phyloP scores from a whole-genome alignment of 352 stramenopile genomes.

The Phytophthora tubulina region DNA sequence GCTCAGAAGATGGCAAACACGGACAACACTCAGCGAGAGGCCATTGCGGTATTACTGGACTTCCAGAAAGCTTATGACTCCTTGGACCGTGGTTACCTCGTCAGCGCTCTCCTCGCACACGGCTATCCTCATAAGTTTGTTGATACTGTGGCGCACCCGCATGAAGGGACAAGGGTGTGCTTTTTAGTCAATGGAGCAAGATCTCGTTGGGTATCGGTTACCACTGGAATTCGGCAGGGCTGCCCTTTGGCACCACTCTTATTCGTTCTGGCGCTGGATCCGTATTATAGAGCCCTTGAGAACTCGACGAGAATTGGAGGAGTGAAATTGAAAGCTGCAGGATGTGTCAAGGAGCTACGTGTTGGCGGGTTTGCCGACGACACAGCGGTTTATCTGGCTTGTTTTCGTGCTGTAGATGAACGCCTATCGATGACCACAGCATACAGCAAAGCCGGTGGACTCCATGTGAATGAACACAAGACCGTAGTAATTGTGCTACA shows the following conservation, averaged over 20 bases:
- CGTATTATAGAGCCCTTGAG: not conserved
- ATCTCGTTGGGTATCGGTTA: not conserved
- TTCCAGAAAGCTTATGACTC: conserved; percentile 21
- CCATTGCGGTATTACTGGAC: not conserved
- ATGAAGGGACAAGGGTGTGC: not conserved
- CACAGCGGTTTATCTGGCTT: not conserved
- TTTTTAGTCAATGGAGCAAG: conserved; percentile 3
- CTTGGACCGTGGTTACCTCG: not conserved
- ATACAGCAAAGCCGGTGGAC: too few relatives aligned
- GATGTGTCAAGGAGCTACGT: not conserved
- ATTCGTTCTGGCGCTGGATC: not conserved
- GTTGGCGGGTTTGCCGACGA: conserved; percentile 6
- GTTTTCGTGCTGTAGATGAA: too few relatives aligned
- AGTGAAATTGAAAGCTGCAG: not conserved
- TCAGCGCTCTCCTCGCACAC: not conserved
- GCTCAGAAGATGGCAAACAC: not conserved
- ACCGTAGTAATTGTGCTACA: too few relatives aligned
- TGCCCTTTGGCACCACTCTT: conserved; percentile 8
- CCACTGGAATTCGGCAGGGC: not conserved
- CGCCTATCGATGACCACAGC: too few relatives aligned
- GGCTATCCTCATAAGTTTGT: conserved; percentile 4
- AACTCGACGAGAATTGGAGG: not conserved
- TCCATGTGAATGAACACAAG: too few relatives aligned
- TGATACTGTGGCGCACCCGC: not conserved
- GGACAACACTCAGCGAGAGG: not conserved